A percentile compares a stretch with the other conserved stretches of the same genome.
Conservation (phyloP, 768 basidiomycete species). For the Mrakia frigida region DNA sequence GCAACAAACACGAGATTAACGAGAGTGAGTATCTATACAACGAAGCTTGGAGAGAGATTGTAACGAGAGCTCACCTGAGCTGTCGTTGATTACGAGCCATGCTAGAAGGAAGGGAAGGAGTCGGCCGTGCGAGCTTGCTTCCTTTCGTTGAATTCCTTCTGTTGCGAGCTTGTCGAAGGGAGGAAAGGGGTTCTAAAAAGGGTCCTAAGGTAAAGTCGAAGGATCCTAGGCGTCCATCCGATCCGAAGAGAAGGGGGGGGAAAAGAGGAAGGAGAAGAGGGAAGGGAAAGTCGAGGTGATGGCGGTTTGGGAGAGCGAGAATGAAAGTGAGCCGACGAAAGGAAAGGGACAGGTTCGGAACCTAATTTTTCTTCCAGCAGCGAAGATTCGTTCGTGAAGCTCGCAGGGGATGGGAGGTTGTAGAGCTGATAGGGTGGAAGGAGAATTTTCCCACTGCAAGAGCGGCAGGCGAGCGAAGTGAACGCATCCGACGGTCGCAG, state of each 20-base stretch:
- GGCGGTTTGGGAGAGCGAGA: too few relatives aligned
- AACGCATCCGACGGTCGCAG: too few relatives aligned
- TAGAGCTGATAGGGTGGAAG: too few relatives aligned
- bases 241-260: background rate
- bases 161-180: background rate
- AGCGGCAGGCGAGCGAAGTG: too few relatives aligned
- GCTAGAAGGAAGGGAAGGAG: background rate
- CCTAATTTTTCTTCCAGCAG: too few relatives aligned
- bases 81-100: background rate
- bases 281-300: too few relatives aligned
- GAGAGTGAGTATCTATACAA: background rate
- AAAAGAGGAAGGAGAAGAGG: background rate
- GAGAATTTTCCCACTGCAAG: too few relatives aligned
- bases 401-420: too few relatives aligned
- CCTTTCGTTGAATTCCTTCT: background rate
- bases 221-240: background rate
- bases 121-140: background rate
- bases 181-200: background rate
- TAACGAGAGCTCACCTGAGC: background rate
- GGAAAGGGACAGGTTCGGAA: too few relatives aligned
- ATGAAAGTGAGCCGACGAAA: too few relatives aligned
- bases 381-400: too few relatives aligned
- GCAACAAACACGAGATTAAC: background rate
- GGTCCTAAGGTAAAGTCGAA: background rate
- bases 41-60: background rate